Conservation (phyloP, 495 filamentous ascomycete species). For the Pyrenula aspistea region DNA sequence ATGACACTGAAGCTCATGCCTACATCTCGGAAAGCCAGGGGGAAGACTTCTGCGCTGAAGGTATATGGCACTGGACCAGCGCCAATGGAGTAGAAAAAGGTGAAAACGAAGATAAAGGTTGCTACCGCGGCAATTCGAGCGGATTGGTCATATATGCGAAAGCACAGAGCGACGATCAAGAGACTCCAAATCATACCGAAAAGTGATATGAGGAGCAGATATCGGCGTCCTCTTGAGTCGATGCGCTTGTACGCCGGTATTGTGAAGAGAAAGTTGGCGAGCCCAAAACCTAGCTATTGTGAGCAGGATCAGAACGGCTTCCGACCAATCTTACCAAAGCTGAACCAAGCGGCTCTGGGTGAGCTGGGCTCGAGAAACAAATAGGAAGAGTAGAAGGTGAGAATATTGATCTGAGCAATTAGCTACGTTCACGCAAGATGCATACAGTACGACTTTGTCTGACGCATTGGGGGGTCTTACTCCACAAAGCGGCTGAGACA, state of each 20-base stretch:
- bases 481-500: conserved; percentile 4
- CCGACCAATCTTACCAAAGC: not conserved
- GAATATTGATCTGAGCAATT: conserved; percentile 7
- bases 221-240: conserved; percentile 15
- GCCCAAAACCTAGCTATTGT: conserved; percentile 10
- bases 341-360: not conserved
- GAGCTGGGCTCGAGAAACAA: not conserved
- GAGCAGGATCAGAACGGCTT: not conserved
- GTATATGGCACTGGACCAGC: conserved; percentile 15
- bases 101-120: conserved; percentile 9
- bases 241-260: conserved; percentile 14
- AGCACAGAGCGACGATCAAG: conserved; percentile 8
- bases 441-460: too few species aligned
- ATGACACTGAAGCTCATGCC: conserved; percentile 64
- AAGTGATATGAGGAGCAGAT: conserved; percentile 16
- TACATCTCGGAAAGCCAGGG: conserved; percentile 24
- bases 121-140: conserved; percentile 6
- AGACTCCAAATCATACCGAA: conserved; percentile 12
- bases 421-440: too few species aligned
- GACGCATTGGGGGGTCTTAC: too few species aligned
- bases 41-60: conserved; percentile 3
- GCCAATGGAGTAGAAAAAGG: conserved; percentile 12
- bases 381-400: conserved; percentile 6
- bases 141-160: conserved; percentile 3
- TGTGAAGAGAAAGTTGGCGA: conserved; percentile 19